A percentile compares a stretch with the other conserved stretches of the same genome.
These are phyloP conservation scores for Elaeis oleifera DNA, from an alignment of 202 grass and related monocot species.

Conservation along the genomic window DNA sequence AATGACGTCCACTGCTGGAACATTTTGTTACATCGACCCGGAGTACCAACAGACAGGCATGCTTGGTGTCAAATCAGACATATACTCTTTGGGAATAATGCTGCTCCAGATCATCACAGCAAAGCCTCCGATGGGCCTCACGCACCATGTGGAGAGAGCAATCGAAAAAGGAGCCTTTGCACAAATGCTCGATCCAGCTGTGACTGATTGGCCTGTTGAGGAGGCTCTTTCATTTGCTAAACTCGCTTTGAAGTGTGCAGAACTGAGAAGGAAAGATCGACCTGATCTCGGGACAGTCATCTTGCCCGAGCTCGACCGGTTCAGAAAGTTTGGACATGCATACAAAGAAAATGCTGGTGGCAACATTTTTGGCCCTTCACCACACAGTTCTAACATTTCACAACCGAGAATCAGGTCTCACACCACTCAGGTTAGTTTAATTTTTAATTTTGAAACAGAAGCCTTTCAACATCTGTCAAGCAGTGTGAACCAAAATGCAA, in stretches of 20 bases:
- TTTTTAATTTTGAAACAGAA: no score
- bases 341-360: slow-evolving; percentile 30
- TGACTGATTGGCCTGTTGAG: slow-evolving; percentile 43
- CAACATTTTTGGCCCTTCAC: slow-evolving; percentile 3
- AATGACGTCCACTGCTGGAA: slow-evolving; percentile 79
- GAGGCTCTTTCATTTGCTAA: slow-evolving; percentile 38
- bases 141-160: slow-evolving; percentile 44
- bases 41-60: slow-evolving; percentile 98
- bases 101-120: slow-evolving; percentile 74
- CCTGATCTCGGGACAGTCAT: slow-evolving; percentile 48
- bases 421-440: background rate
- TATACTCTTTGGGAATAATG: slow-evolving; percentile 60
- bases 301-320: slow-evolving; percentile 40
- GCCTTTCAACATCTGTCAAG: no score
- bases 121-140: slow-evolving; percentile 55
- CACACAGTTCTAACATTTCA: background rate
- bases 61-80: slow-evolving; percentile 74
- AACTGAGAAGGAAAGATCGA: slow-evolving; percentile 55
- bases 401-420: background rate
- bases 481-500: no score
- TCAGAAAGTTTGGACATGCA: slow-evolving; percentile 40
- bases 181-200: background rate
- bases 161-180: slow-evolving; percentile 7
- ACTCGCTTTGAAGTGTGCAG: slow-evolving; percentile 44
- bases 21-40: slow-evolving; percentile 92